Conservation (phyloP, 2,329 filamentous ascomycete species). For the Pseudomassariella vexata region DNA sequence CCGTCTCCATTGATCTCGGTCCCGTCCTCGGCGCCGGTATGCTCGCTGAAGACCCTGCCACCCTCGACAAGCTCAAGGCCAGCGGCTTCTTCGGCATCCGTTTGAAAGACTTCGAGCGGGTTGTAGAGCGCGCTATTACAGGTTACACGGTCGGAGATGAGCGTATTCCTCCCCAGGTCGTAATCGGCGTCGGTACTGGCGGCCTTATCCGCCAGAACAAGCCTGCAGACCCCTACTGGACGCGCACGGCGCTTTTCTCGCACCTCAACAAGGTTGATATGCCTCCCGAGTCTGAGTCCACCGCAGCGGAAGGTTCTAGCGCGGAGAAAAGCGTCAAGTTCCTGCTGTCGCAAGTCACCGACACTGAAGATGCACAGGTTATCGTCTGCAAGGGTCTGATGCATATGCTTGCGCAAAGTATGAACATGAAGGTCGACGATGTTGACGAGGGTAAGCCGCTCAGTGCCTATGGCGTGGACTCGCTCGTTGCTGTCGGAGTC, state of each 20-base stretch:
- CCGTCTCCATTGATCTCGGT: constrained; percentile 44
- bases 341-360: constrained; percentile 8
- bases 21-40: constrained; percentile 49
- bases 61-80: constrained; percentile 41
- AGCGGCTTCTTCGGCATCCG: constrained; percentile 50
- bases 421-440: constrained; percentile 38
- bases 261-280: constrained; percentile 44
- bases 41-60: constrained; percentile 42
- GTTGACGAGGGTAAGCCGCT: constrained; percentile 35
- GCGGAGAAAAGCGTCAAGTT: constrained; percentile 11
- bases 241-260: constrained; percentile 40
- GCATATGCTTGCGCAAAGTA: constrained; percentile 35
- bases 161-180: constrained; percentile 37
- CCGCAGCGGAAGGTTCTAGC: constrained; percentile 1
- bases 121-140: constrained; percentile 41
- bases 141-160: constrained; percentile 20
- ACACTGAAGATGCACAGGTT: constrained; percentile 22
- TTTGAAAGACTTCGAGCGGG: constrained; percentile 40
- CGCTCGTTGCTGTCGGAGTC: constrained; percentile 44
- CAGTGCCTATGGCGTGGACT: constrained; percentile 45
- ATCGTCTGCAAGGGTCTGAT: constrained; percentile 31
- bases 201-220: constrained; percentile 47
- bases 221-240: constrained; percentile 49
- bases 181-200: constrained; percentile 49
- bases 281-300: constrained; percentile 13